A percentile compares a stretch with the other conserved stretches of the same genome.
These are phyloP conservation scores for Alternaria postmessia DNA, from an alignment of 2,329 filamentous ascomycete species.

Conservation along the genomic window DNA sequence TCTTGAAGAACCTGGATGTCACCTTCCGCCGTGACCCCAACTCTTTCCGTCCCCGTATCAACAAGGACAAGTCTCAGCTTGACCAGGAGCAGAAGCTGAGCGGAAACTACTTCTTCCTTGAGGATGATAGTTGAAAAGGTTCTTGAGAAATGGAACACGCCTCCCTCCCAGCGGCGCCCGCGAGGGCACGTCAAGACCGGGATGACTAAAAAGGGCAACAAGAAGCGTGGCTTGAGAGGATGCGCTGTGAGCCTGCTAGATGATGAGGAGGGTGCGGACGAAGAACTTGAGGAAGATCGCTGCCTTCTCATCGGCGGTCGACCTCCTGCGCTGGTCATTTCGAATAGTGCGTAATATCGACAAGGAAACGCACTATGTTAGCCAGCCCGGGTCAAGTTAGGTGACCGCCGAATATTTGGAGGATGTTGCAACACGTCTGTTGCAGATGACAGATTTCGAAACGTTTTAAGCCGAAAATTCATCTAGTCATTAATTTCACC, in stretches of 20 bases:
- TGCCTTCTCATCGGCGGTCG: constrained; percentile 66
- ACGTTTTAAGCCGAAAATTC: neutral
- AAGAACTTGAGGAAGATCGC: constrained; percentile 71
- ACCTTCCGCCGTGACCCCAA: constrained; percentile 98
- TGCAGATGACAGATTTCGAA: neutral
- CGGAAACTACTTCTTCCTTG: constrained; percentile 98
- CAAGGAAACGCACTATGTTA: neutral
- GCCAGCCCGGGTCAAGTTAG: constrained; percentile 62
- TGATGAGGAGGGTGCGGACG: constrained; percentile 64
- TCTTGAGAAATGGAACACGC: constrained; percentile 58
- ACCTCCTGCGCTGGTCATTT: constrained; percentile 63
- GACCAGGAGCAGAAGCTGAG: constrained; percentile 95
- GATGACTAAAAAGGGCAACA: constrained; percentile 48
- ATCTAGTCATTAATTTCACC: neutral
- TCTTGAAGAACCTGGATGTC: constrained; percentile 95
- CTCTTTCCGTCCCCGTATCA: constrained; percentile 97
- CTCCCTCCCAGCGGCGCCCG: constrained; percentile 44
- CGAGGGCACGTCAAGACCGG: constrained; percentile 53
- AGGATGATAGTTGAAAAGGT: constrained; percentile 80
- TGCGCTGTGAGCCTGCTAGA: constrained; percentile 52
- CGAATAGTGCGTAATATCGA: neutral
- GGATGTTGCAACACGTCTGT: neutral
- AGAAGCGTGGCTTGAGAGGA: constrained; percentile 44
- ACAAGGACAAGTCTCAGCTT: constrained; percentile 94
- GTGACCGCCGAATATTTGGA: constrained; percentile 52